phyloP scores from a whole-genome alignment of 176 grass and related monocot genomes.

The Eragrostis nindensis region DNA sequence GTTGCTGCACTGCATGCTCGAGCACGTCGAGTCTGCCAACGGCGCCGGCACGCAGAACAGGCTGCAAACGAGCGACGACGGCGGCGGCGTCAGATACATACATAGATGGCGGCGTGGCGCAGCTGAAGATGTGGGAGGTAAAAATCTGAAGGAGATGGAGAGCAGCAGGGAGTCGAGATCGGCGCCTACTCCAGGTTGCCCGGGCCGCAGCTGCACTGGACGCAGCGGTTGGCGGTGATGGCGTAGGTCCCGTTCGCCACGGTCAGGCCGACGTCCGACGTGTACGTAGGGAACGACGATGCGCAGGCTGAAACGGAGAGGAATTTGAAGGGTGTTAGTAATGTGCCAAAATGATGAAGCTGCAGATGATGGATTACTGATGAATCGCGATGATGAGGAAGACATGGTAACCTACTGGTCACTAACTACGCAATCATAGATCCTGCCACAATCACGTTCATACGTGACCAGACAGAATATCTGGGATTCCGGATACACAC shows the following conservation, averaged over 20 bases:
- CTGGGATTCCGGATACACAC: too few species aligned
- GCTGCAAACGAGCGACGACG: slow-evolving; percentile 40
- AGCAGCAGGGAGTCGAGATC: neutral
- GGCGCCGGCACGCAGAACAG: slow-evolving; percentile 87
- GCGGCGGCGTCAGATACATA: neutral
- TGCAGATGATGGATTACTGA: slow-evolving; percentile 1
- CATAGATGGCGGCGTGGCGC: too few species aligned
- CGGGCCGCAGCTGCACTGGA: slow-evolving; percentile 92
- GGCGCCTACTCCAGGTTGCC: slow-evolving; percentile 66
- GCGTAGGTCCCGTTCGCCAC: slow-evolving; percentile 87
- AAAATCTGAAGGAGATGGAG: neutral
- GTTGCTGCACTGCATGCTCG: slow-evolving; percentile 83
- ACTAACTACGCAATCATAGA: neutral
- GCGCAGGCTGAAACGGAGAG: slow-evolving; percentile 46
- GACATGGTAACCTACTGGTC: too few species aligned
- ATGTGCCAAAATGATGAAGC: neutral
- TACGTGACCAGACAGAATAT: slow-evolving; percentile 32
- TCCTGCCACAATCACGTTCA: neutral
- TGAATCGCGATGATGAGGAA: neutral
- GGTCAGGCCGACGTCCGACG: slow-evolving; percentile 67
- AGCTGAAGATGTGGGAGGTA: neutral
- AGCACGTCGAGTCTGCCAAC: slow-evolving; percentile 64
- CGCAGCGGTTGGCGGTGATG: slow-evolving; percentile 71
- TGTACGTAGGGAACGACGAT: slow-evolving; percentile 60
- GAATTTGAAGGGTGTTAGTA: slow-evolving; percentile 4